Base-by-base conservation (phyloP, 164 flowering plant species). In the Liquidambar formosana region DNA sequence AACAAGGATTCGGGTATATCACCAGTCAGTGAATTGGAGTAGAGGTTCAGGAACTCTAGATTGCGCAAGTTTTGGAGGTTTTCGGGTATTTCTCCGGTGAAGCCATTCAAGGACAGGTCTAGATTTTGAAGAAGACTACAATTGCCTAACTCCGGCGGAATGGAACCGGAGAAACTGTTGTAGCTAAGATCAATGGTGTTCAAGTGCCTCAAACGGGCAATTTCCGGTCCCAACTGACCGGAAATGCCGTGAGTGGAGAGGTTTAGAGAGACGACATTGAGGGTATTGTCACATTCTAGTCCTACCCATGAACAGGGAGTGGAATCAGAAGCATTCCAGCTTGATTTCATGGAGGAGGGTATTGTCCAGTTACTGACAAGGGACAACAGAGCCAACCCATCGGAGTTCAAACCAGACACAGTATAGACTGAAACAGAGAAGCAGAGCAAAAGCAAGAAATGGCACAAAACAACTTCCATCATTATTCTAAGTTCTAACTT, bases 301-400 rank as follows among this genome's bases (percentile, higher is more conserved):
- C 93, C 93, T 22, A 72, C 14, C 96, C 90, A 88, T 9, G 76
- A 71, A 77, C 96, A 90, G 3, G 96, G 93, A 28, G 81, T 85
- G 65, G 84, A 66, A 65, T 80, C 77, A 1, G 88, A 81, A 22
- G 81, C 68, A 63, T 85, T 79, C 93, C 96, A 90, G 71, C 71
- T 77, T 2, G 75, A 69, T 13, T 52, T 62, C 4, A 84, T 49
- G 5, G 77, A 68, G 18, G 79, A 19, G 27, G 94, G 88, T 15
- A 77, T 54, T 3, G 28, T 66, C 90, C 86, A 86, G 45, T 73
- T 81, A 28, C 72, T 71, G 9, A 59, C 28, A 18, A 87, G 86
- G 1, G 85, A 77, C 23, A 84, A 19, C 1, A 87, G 76, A 71
- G 84, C 41, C 46, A 61, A 11, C 41, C 90, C 91, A 65, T 89